Conservation (phyloP, 768 basidiomycete species). For the Hygrocybe punicea region DNA sequence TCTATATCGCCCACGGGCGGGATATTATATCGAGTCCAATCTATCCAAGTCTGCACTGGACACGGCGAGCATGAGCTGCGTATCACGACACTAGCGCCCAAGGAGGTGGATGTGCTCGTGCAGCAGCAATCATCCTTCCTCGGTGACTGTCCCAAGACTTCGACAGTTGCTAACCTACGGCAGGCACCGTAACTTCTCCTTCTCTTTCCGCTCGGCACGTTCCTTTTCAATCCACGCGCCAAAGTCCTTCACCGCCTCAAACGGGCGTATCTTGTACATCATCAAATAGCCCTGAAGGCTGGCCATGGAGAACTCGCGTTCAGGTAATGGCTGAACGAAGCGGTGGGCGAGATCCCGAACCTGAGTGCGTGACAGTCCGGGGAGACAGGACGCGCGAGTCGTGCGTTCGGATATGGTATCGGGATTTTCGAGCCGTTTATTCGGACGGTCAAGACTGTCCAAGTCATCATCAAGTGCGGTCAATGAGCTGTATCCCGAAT, state of each 20-base stretch:
- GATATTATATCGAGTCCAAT: too few species aligned
- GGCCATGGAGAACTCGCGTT: slow-evolving; percentile 49
- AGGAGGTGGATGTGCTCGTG: too few species aligned
- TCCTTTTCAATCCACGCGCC: slow-evolving; percentile 52
- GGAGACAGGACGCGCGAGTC: slow-evolving; percentile 37
- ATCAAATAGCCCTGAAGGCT: slow-evolving; percentile 61
- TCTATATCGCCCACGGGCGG: too few species aligned
- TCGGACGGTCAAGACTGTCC: slow-evolving; percentile 10
- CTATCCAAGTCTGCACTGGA: too few species aligned
- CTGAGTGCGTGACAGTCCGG: slow-evolving; percentile 39
- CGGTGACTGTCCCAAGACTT: not conserved
- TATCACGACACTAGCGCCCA: not conserved
- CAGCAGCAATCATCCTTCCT: not conserved
- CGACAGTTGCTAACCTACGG: not conserved
- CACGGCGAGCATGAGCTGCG: too few species aligned
- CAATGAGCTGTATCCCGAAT: slow-evolving; percentile 23
- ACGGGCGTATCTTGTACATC: slow-evolving; percentile 59
- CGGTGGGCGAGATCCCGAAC: slow-evolving; percentile 47
- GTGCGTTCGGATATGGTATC: slow-evolving; percentile 13
- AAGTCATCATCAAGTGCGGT: slow-evolving; percentile 21
- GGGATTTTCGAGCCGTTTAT: slow-evolving; percentile 8
- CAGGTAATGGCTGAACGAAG: slow-evolving; percentile 55
- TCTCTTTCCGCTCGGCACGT: slow-evolving; percentile 12
- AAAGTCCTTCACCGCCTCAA: slow-evolving; percentile 48
- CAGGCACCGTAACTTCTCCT: not conserved